Evolutionary conservation across 768 basidiomycete genomes (phyloP), one percentile per base, ranked within the genome.

Genomic region (Boletus huronensis): DNA sequence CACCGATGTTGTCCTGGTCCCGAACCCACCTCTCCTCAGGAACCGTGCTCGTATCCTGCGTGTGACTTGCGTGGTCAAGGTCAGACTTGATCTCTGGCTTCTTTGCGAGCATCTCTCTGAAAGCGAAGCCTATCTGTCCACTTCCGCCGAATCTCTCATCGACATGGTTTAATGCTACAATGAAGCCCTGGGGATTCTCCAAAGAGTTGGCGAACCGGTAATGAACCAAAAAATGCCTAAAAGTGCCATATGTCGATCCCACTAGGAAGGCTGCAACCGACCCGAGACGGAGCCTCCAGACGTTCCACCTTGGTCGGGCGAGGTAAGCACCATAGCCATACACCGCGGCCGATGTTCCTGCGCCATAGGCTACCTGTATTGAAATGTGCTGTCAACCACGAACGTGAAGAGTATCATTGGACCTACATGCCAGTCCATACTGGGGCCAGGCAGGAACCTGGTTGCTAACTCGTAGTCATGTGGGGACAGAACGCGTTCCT

Each of bases 391-490:
- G 39, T 64, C 29, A 56, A 26, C 26, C n/a, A 39, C 47, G 53
- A 36, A 42, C n/a, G n/a, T 34, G 41, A 28, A 50, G 21, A 21
- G 45, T 26, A 23, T 17, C 7, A 29, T 34, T 9, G 17, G 50
- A 47, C 52, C 43, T 47, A 79, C 75, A 53, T 76, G 74, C 57
- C 71, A 74, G 56, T 79, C 74, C 31, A 74, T 66, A 72, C 79
- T 59, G 72, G 64, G 60, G 36, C 76, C 77, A 35, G 84, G 78
- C 26, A 84, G 68, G 72, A 87, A 88, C 26, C 64, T 64, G 53
- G 74, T 64, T 5, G 84, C 80, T 11, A 78, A 66, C 0, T 85
- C 75, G 65, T 79, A 87, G 73, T 88, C 86, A 50, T 75, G 77
- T 19, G 60, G 63, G 19, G 70, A 60, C 17, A 71, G 44, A 26